A percentile compares a stretch with the other conserved stretches of the same genome.
Evolutionary conservation across 768 basidiomycete genomes (phyloP).

Genomic region (Daedalea quercina): DNA sequence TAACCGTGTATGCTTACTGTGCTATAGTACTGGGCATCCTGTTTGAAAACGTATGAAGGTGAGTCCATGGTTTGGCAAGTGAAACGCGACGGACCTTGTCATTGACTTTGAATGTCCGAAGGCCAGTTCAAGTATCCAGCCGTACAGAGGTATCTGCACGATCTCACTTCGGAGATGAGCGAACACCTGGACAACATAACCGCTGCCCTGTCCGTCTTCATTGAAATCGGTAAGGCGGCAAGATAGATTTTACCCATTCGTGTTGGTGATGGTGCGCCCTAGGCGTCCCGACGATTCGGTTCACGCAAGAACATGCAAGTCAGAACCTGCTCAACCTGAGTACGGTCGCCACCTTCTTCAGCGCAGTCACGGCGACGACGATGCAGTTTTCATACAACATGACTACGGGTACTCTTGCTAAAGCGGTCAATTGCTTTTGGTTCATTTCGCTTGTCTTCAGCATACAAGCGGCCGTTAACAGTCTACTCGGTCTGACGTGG

Average conservation of each 20-base stretch:
- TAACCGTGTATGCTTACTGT: slow-evolving; percentile 5
- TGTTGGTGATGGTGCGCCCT: not conserved
- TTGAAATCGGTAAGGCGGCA: slow-evolving; percentile 55
- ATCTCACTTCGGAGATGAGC: slow-evolving; percentile 67
- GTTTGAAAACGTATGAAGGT: slow-evolving; percentile 60
- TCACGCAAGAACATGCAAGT: slow-evolving; percentile 60
- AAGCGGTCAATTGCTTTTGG: slow-evolving; percentile 68
- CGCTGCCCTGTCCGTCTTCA: slow-evolving; percentile 62
- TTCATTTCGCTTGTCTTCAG: slow-evolving; percentile 72
- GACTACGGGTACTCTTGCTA: slow-evolving; percentile 29
- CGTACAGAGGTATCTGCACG: slow-evolving; percentile 70
- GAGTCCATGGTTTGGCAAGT: slow-evolving; percentile 7
- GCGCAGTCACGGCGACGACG: slow-evolving; percentile 67
- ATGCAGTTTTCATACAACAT: slow-evolving; percentile 59
- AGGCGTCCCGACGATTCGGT: slow-evolving; percentile 74
- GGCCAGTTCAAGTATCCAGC: slow-evolving; percentile 69
- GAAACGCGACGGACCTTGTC: not conserved
- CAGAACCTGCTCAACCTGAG: slow-evolving; percentile 67
- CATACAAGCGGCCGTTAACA: slow-evolving; percentile 72
- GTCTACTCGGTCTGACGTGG: slow-evolving; percentile 71
- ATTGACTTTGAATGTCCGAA: slow-evolving; percentile 17
- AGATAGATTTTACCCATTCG: slow-evolving; percentile 7
- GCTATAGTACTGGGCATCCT: slow-evolving; percentile 67
- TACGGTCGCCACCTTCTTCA: slow-evolving; percentile 75
- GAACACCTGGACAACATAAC: slow-evolving; percentile 68